Conservation (phyloP, 768 basidiomycete species). For the Tricholoma terreum region DNA sequence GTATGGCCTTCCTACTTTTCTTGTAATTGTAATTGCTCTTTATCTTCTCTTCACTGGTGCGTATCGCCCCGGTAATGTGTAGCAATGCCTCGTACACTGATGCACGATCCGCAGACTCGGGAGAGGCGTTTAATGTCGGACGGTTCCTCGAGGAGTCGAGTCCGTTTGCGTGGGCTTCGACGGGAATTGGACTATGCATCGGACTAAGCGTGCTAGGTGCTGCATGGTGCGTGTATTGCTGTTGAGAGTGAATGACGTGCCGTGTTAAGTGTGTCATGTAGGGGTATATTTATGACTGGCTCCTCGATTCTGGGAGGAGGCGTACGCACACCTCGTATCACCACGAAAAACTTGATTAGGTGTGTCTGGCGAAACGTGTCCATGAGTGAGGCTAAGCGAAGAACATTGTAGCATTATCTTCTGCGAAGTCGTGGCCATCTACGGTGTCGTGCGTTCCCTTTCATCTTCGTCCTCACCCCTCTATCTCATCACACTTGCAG, state of each 20-base stretch:
- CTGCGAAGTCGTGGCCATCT: constrained; percentile 99
- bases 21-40: constrained; percentile 64
- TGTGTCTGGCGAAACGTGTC: constrained; percentile 28
- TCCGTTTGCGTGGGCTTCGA: constrained; percentile 89
- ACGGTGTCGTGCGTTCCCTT: constrained; percentile 73
- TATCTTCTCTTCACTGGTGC: constrained; percentile 90
- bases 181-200: constrained; percentile 89
- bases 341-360: constrained; percentile 98
- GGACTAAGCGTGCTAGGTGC: constrained; percentile 93
- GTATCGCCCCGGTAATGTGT: constrained; percentile 16
- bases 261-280: constrained; percentile 25
- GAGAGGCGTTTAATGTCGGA: constrained; percentile 92
- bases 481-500: constrained; percentile 31
- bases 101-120: constrained; percentile 52
- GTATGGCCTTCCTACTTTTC: constrained; percentile 67
- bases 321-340: constrained; percentile 88
- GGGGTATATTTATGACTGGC: constrained; percentile 98
- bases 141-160: constrained; percentile 91
- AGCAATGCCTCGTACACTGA: not conserved
- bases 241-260: constrained; percentile 4
- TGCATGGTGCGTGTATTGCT: constrained; percentile 70
- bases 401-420: constrained; percentile 79
- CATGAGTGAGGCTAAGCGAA: not conserved
- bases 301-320: constrained; percentile 96
- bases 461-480: not conserved